Evolutionary conservation across 2,329 filamentous ascomycete species (phyloP), one percentile per base, ranked within the genome.

Genomic region (Sporothrix brasiliensis): DNA sequence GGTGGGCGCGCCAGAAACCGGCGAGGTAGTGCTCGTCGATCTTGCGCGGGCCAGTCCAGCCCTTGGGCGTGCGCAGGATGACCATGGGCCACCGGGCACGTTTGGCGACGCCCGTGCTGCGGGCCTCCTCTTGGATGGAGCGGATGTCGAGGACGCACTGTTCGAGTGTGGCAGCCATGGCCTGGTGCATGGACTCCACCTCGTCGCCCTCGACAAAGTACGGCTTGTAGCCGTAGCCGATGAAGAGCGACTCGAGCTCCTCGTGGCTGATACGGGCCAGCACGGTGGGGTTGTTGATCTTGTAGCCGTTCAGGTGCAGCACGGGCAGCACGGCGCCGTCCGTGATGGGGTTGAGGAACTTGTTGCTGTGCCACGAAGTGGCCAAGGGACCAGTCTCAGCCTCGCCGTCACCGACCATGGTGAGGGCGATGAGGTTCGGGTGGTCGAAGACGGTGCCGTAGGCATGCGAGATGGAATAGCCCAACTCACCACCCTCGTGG

Each of bases 131-230:
- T 78, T 93, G 91, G 76, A 87, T 87, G 71, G 84, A 83, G 69
- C 81, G 83, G 77, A 94, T 94, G 76, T 93, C 88, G 19, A 83
- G 78, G 21, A 94, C 87, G 76, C 89, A 92, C 74, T 88, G 85
- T 78, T 94, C 91, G 39, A 94, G 81, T 0, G 91, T 93, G 56
- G 87, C 86, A 14, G 91, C 91, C 91, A 93, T 93, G 70, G 91
- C 91, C 78, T 93, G 91, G 77, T 93, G 90, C 91, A 94, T 93
- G 60, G 85, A 86, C 47, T 91, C 85, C 39, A 91, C 77, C 68
- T 94, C 91, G 73, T 88, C 88, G 65, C 91, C 91, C 77, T 93
- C 91, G 63, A 94, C 91, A 75, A 93, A 92, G 79, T 92, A 93
- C 10, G 91, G 91, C 65, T 88, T 87, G 88, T 90, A 94, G 74